phyloP scores from a whole-genome alignment of 345 rosid species.

The Citrus hindsii region DNA sequence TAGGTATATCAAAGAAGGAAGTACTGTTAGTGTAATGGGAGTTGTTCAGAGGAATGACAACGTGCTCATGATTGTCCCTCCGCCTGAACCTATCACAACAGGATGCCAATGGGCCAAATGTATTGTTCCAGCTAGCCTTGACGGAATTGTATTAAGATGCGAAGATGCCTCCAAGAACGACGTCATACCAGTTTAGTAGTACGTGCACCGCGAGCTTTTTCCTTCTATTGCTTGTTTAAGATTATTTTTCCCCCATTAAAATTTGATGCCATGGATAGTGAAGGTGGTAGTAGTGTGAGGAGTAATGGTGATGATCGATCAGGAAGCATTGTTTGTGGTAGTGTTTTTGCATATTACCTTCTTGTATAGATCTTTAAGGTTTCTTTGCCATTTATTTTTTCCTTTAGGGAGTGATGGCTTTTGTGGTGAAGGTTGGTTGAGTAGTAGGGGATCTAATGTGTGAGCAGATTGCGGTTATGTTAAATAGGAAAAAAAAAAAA shows the following conservation, averaged over 20 bases:
- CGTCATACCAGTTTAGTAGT: constrained; percentile 82
- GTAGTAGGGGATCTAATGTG: constrained; percentile 29
- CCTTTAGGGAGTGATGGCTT: constrained; percentile 26
- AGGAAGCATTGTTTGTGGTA: background rate
- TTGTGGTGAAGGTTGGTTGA: constrained; percentile 24
- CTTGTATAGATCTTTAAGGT: constrained; percentile 14
- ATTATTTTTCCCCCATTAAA: constrained; percentile 7
- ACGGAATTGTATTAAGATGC: constrained; percentile 91
- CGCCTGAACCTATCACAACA: constrained; percentile 77
- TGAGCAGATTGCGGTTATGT: constrained; percentile 33
- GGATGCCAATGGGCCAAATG: constrained; percentile 91
- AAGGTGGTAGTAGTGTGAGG: constrained; percentile 1
- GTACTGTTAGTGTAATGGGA: constrained; percentile 95
- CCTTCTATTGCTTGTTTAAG: background rate
- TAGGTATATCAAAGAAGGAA: constrained; percentile 98
- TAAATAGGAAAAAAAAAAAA: constrained; percentile 26
- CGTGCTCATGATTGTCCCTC: constrained; percentile 94
- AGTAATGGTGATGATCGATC: constrained; percentile 4
- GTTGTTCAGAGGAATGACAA: constrained; percentile 94
- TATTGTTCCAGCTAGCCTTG: constrained; percentile 82
- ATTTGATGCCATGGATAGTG: constrained; percentile 19
- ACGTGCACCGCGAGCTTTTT: constrained; percentile 7
- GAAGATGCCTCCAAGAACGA: constrained; percentile 89
- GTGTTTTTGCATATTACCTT: constrained; percentile 4
- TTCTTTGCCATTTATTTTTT: background rate